Conservation (phyloP, 2,329 filamentous ascomycete genomes). For the Rhinocladiella mackenziei region DNA sequence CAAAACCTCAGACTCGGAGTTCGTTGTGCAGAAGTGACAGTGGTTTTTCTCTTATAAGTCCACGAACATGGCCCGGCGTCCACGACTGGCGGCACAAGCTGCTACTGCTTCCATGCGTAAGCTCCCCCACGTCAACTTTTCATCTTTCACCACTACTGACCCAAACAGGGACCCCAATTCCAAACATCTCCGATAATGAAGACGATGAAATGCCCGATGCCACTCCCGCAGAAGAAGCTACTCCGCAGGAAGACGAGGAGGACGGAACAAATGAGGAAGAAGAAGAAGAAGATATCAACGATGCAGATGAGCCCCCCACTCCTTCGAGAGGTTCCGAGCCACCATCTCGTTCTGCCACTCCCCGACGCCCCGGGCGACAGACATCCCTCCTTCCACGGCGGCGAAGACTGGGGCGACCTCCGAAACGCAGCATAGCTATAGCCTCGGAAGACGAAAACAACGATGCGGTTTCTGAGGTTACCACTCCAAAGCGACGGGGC, state of each 20-base stretch:
- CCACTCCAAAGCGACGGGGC: constrained; percentile 59
- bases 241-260: constrained; percentile 35
- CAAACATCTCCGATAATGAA: constrained; percentile 41
- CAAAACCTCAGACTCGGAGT: too few relatives aligned
- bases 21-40: too few relatives aligned
- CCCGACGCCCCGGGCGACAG: constrained; percentile 47
- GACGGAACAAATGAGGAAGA: constrained; percentile 30
- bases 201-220: constrained; percentile 46
- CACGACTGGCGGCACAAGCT: constrained; percentile 45
- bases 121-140: constrained; percentile 17
- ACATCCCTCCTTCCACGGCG: constrained; percentile 41
- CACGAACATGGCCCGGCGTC: constrained; percentile 43
- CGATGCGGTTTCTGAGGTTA: constrained; percentile 40
- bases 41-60: too few relatives aligned
- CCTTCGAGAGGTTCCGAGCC: constrained; percentile 42
- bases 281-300: constrained; percentile 36
- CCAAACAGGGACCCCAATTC: constrained; percentile 40
- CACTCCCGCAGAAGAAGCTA: constrained; percentile 34
- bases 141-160: constrained; percentile 5
- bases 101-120: constrained; percentile 46
- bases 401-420: constrained; percentile 68
- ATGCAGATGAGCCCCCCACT: constrained; percentile 44
- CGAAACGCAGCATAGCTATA: constrained; percentile 77
- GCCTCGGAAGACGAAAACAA: constrained; percentile 62
- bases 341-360: constrained; percentile 50